Evolutionary conservation across 1,284 basidiomycete species (phyloP), one percentile per base, ranked within the genome.

Genomic region (Melampsora larici-populina): DNA sequence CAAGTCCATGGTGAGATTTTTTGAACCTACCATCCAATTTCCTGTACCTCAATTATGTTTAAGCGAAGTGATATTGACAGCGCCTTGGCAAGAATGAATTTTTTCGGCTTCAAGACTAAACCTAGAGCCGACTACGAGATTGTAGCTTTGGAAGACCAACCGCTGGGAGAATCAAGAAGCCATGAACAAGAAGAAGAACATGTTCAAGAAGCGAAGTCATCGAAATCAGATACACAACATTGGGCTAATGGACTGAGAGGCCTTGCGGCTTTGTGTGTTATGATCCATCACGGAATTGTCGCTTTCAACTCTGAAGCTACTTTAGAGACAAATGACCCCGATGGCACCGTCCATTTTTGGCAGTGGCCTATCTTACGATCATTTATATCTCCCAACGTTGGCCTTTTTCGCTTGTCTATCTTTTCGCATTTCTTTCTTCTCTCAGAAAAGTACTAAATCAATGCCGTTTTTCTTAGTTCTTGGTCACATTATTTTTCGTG

Each of bases 301-400:
- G 51, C 51, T 55, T 55, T 55, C 51, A 55, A 55, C 51, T 6
- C 51, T 18, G 18, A 55, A 18, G 51, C 51, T 55, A 55, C 51
- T 13, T 55, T 55, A 13, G 24, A 55, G 2, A 55, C 51, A 55
- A 55, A 24, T 3, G 51, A 55, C 15, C 18, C 51, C 51, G 51
- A 55, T 55, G 51, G 51, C 6, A 55, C 51, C 18, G 51, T 55
- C 51, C 51, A 55, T 55, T 55, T 55, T 55, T 55, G 51, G 51
- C 51, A 55, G 15, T 55, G 51, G 51, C 51, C 51, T 6, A 55
- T 55, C 24, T 21, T 55, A 55, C 51, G 51, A 24, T 6, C 51
- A 21, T 55, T 55, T 24, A 55, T 24, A 55, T 55, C 51, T 55
- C 51, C 51, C 13, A 55, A 55, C 24, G 51, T 55, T 24, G 15